phyloP scores from a whole-genome alignment of 2,329 filamentous ascomycete species.

The Aspergillus ochraceus region DNA sequence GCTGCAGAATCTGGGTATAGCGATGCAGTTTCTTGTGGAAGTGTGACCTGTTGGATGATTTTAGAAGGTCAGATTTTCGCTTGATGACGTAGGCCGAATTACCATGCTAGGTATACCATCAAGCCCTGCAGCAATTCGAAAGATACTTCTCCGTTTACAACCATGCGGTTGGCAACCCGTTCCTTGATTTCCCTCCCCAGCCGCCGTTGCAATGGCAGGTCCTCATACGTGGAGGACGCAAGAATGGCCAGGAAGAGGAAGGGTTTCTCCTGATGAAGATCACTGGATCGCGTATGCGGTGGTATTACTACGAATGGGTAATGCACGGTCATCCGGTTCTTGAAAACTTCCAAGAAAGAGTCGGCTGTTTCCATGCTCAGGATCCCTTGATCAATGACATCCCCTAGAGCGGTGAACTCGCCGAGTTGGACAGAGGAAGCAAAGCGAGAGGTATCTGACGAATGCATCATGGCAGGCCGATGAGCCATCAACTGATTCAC shows the following conservation, averaged over 20 bases:
- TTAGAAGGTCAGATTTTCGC: neutral
- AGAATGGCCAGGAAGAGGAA: conserved; percentile 39
- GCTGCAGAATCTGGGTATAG: conserved; percentile 36
- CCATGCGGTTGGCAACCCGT: conserved; percentile 30
- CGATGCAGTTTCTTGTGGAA: conserved; percentile 33
- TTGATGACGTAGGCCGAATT: neutral
- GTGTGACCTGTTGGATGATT: conserved; percentile 27
- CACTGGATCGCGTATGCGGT: conserved; percentile 19
- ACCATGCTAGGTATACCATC: conserved; percentile 40
- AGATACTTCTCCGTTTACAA: conserved; percentile 32
- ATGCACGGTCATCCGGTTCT: conserved; percentile 35
- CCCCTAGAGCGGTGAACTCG: neutral
- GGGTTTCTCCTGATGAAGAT: conserved; percentile 31
- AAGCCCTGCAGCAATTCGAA: conserved; percentile 44
- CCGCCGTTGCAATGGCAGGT: conserved; percentile 34
- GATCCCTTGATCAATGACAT: conserved; percentile 20
- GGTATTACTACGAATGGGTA: conserved; percentile 40
- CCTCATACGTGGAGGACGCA: conserved; percentile 31
- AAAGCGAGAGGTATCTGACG: no score
- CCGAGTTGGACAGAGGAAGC: neutral
- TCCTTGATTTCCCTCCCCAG: conserved; percentile 33
- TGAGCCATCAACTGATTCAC: conserved; percentile 10
- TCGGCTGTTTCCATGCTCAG: conserved; percentile 19
- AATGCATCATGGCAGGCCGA: neutral
- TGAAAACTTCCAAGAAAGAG: conserved; percentile 33